These are phyloP conservation scores for Sphagnurus paluster DNA, from an alignment of 1,284 basidiomycete genomes.

Conservation along the genomic window DNA sequence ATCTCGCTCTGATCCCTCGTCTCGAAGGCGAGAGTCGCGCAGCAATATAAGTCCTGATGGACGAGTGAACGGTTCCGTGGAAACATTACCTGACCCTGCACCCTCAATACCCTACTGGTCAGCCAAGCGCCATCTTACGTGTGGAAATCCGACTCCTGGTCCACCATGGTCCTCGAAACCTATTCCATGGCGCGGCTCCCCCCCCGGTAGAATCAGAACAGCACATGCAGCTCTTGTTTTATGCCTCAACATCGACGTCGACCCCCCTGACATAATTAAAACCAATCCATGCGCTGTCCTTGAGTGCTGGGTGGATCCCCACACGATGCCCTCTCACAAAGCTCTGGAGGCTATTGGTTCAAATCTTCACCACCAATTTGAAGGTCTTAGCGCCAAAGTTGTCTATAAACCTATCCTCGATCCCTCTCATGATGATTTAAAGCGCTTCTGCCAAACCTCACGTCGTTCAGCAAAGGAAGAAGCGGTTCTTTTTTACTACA, in stretches of 20 bases:
- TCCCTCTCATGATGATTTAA: conserved; percentile 93
- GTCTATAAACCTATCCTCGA: conserved; percentile 92
- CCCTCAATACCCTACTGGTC: conserved; percentile 78
- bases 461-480: conserved; percentile 93
- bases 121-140: conserved; percentile 84
- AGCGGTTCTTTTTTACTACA: conserved; percentile 96
- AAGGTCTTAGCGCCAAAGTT: conserved; percentile 89
- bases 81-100: conserved; percentile 47
- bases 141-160: conserved; percentile 78
- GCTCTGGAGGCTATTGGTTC: conserved; percentile 88
- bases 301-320: conserved; percentile 98
- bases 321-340: conserved; percentile 84
- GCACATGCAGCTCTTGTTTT: conserved; percentile 92
- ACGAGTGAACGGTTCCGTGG: conserved; percentile 34
- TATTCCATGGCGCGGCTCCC: conserved; percentile 76
- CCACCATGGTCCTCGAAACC: conserved; percentile 65
- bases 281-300: conserved; percentile 94
- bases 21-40: conserved; percentile 27
- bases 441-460: conserved; percentile 84
- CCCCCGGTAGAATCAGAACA: conserved; percentile 85
- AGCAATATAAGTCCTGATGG: conserved; percentile 30
- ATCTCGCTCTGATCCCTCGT: conserved; percentile 40
- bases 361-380: conserved; percentile 95
- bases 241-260: conserved; percentile 96
- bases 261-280: conserved; percentile 97